These are phyloP conservation scores for Xylaria venustula DNA, from an alignment of 495 filamentous ascomycete species.

Conservation along the genomic window DNA sequence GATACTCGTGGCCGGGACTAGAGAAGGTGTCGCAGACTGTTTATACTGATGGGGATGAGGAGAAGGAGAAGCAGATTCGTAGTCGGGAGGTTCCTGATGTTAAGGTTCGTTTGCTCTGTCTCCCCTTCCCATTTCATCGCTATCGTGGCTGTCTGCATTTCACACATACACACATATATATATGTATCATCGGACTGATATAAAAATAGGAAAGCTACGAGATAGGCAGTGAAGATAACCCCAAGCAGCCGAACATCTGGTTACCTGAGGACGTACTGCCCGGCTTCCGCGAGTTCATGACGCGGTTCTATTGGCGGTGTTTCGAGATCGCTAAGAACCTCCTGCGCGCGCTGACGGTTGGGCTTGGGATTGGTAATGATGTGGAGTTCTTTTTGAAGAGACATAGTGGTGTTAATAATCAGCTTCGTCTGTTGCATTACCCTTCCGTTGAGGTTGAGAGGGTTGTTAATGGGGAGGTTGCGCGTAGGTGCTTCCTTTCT, in stretches of 20 bases:
- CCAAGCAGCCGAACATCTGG: constrained; percentile 64
- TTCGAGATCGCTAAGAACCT: constrained; percentile 45
- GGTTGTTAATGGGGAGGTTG: constrained; percentile 41
- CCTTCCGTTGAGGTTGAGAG: constrained; percentile 54
- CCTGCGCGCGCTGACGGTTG: constrained; percentile 51
- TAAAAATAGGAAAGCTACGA: constrained; percentile 61
- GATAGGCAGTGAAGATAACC: constrained; percentile 58
- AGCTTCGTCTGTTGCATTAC: constrained; percentile 67
- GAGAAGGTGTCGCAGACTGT: constrained; percentile 65
- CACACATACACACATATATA: neutral
- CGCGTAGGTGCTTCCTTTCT: too few relatives aligned
- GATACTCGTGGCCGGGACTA: constrained; percentile 63
- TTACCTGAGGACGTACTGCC: constrained; percentile 56
- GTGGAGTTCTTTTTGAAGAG: constrained; percentile 52
- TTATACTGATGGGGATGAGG: constrained; percentile 46
- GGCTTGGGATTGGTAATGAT: constrained; percentile 50
- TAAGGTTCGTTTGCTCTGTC: constrained; percentile 30
- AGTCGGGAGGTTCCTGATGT: constrained; percentile 41
- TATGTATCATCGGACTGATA: neutral
- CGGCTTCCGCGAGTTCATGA: constrained; percentile 60
- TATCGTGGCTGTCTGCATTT: neutral
- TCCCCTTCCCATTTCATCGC: neutral
- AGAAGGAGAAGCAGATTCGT: constrained; percentile 20
- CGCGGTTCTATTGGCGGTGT: constrained; percentile 55
- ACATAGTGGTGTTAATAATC: constrained; percentile 59